phyloP scores from a whole-genome alignment of 768 basidiomycete species.

The Collybia nuda region DNA sequence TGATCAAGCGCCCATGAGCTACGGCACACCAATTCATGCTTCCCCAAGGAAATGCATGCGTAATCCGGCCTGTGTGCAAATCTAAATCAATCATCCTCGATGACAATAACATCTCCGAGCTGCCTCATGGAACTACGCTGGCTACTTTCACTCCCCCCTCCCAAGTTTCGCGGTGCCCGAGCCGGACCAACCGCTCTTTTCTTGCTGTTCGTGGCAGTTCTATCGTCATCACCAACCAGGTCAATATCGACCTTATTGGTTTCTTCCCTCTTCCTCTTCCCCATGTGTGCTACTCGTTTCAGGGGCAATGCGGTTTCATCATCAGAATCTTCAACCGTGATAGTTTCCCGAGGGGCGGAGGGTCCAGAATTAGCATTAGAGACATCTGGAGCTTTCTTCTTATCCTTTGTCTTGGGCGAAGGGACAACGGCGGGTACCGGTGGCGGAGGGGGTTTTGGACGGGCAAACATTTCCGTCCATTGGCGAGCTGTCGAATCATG shows the following conservation, averaged over 20 bases:
- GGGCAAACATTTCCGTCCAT: conserved; percentile 75
- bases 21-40: too few species aligned
- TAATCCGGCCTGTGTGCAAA: background rate
- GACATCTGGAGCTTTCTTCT: conserved; percentile 24
- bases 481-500: conserved; percentile 79
- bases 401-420: conserved; percentile 33
- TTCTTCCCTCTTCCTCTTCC: conserved; percentile 33
- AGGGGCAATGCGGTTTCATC: conserved; percentile 12
- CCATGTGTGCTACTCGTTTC: background rate
- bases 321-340: conserved; percentile 28
- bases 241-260: conserved; percentile 25
- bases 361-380: conserved; percentile 15
- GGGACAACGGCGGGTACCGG: conserved; percentile 9
- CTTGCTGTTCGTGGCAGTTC: conserved; percentile 15
- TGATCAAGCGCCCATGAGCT: too few species aligned
- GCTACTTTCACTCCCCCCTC: conserved; percentile 13
- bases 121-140: conserved; percentile 15
- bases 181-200: conserved; percentile 18
- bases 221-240: conserved; percentile 26
- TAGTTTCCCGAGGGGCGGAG: conserved; percentile 13
- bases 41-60: background rate
- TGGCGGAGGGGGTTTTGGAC: conserved; percentile 18
- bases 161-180: conserved; percentile 14
- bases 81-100: conserved; percentile 23
- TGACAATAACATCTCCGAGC: conserved; percentile 43